Percentiles rank a stretch among this genome's conserved stretches.
Evolutionary conservation across 2,329 filamentous ascomycete species (phyloP).

Genomic region (Pleurostoma richardsiae): DNA sequence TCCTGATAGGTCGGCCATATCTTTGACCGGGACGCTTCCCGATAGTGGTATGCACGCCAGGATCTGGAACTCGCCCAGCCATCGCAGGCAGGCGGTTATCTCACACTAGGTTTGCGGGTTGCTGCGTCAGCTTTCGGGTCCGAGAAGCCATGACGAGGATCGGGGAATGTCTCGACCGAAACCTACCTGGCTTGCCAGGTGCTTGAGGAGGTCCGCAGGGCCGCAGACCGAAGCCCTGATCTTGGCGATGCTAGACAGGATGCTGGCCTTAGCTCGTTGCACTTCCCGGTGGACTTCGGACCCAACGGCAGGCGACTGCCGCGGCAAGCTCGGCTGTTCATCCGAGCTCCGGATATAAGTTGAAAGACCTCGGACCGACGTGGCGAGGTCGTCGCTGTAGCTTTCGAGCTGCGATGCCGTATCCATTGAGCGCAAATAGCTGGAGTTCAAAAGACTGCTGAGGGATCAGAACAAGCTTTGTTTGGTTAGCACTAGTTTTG

Average conservation of each 20-base stretch:
- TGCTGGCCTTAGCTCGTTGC: not conserved
- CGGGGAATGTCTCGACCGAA: too few species aligned
- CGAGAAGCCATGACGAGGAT: too few species aligned
- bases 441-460: too few species aligned
- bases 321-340: not conserved
- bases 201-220: not conserved
- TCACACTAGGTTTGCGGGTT: not conserved
- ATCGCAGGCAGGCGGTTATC: slow-evolving; percentile 27
- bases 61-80: slow-evolving; percentile 37
- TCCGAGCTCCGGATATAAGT: not conserved
- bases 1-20: slow-evolving; percentile 32
- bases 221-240: not conserved
- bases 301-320: not conserved
- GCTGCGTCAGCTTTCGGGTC: not conserved
- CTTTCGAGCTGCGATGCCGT: not conserved
- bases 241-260: not conserved
- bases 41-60: slow-evolving; percentile 35
- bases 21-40: slow-evolving; percentile 26
- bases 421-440: not conserved
- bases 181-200: slow-evolving; percentile 1
- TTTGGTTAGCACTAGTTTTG: too few species aligned
- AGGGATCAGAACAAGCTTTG: too few species aligned
- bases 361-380: not conserved
- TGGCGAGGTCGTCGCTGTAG: not conserved
- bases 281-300: not conserved